Evolutionary conservation across 2,329 filamentous ascomycete genomes (phyloP), one percentile per base, ranked within the genome.

Genomic region (Mycosphaerelloides madeirae): DNA sequence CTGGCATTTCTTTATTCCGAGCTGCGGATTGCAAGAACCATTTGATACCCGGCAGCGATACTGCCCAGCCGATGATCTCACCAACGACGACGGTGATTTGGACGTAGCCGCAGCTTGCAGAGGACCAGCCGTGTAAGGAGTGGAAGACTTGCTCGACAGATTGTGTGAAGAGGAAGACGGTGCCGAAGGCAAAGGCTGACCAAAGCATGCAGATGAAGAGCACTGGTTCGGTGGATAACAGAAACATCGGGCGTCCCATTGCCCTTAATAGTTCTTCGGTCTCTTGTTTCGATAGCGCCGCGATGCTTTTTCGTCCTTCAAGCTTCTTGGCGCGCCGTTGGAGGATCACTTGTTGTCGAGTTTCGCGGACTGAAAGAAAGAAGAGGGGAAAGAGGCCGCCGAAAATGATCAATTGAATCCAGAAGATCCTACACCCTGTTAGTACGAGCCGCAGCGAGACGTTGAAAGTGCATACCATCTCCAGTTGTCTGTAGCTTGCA

Each of bases 151-250:
- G 64, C 9, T 66, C 65, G 32, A 72, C 67, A 22, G 67, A 72
- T 45, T 76, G 73, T 0, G 72, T 75, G 57, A 73, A 75, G 50
- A 75, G 65, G 56, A 71, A 76, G 15, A 73, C 65, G 2, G 65
- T 68, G n/a, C 70, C 70, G 38, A 71, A 64, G 45, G 65, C 65
- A 44, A 75, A 72, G 13, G 69, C 68, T 6, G 69, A 72, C 71
- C 72, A 75, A 14, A 76, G 45, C 1, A 72, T 73, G 36, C 70
- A 67, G 36, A 65, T 66, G 32, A 74, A 64, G 2, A 77, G 67
- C 0, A 77, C 73, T 3, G 68, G 68, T 58, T 77, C 74, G 1
- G 73, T 77, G 51, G 61, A 64, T 3, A 76, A 65, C 54, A 76
- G 68, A 29, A 65, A 63, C 12, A 60, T 33, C 0, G 68, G 66